Conservation (phyloP, 2,329 filamentous ascomycete species). For the Cytospora schulzeri region DNA sequence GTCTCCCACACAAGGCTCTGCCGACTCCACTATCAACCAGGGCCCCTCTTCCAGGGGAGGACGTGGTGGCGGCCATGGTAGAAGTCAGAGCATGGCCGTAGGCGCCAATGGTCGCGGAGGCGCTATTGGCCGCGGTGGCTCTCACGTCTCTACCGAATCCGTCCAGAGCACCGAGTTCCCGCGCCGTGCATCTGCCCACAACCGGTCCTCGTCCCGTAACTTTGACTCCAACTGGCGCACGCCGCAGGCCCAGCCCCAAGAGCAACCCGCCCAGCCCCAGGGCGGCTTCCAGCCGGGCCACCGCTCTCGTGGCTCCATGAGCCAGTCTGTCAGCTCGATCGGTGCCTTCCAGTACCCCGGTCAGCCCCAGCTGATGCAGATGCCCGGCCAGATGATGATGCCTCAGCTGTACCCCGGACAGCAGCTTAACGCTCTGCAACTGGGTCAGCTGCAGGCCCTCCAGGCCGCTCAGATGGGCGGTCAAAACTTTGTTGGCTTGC, state of each 20-base stretch:
- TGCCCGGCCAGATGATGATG: conserved; percentile 84
- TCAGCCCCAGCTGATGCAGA: conserved; percentile 85
- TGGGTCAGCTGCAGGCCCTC: conserved; percentile 88
- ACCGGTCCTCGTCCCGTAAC: conserved; percentile 82
- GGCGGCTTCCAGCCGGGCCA: conserved; percentile 90
- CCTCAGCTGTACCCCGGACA: conserved; percentile 84
- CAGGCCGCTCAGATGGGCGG: conserved; percentile 84
- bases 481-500: conserved; percentile 70
- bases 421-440: conserved; percentile 82
- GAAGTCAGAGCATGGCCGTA: conserved; percentile 90
- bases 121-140: conserved; percentile 65
- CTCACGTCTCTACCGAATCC: conserved; percentile 55
- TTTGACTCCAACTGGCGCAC: conserved; percentile 99
- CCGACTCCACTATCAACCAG: conserved; percentile 45
- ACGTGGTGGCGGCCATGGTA: conserved; percentile 63
- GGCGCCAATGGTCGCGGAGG: conserved; percentile 63
- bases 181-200: conserved; percentile 80
- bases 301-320: conserved; percentile 81
- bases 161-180: conserved; percentile 63
- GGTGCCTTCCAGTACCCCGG: conserved; percentile 86
- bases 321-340: conserved; percentile 78
- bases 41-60: conserved; percentile 53
- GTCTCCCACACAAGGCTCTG: conserved; percentile 35
- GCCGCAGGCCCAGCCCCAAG: conserved; percentile 71
- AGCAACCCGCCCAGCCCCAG: conserved; percentile 52